Percentiles rank a stretch among this genome's conserved stretches.
Conservation (phyloP, 495 filamentous ascomycete genomes). For the Penicillium manginii region DNA sequence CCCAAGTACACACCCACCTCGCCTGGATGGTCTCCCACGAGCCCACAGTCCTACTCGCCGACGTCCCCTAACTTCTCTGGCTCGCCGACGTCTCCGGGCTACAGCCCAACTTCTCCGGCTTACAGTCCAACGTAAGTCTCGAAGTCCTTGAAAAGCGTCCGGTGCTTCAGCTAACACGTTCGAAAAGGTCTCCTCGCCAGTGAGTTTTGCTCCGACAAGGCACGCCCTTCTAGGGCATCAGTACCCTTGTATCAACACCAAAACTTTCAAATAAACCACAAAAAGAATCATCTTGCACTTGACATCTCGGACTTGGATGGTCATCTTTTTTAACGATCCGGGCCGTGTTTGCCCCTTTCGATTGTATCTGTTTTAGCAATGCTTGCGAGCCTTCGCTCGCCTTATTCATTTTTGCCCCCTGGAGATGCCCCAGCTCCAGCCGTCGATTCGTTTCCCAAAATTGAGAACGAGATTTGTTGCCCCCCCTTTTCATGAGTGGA, state of each 20-base stretch:
- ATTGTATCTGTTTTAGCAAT: conserved; percentile 36
- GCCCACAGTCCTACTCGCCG: conserved; percentile 73
- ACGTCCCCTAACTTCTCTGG: conserved; percentile 72
- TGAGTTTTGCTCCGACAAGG: conserved; percentile 31
- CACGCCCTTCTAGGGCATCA: conserved; percentile 28
- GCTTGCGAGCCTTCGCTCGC: conserved; percentile 23
- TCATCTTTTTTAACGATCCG: conserved; percentile 46
- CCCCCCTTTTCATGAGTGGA: conserved; percentile 28
- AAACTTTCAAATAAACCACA: conserved; percentile 37
- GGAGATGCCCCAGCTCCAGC: conserved; percentile 21
- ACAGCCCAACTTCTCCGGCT: conserved; percentile 58
- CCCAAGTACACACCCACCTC: conserved; percentile 77
- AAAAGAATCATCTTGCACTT: conserved; percentile 46
- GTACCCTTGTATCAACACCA: conserved; percentile 49
- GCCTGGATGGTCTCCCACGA: conserved; percentile 70
- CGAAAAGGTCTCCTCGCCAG: conserved; percentile 54
- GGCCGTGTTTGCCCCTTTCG: conserved; percentile 30
- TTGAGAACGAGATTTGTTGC: conserved; percentile 30
- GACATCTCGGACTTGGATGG: conserved; percentile 47
- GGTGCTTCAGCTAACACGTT: conserved; percentile 23
- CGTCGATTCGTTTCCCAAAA: conserved; percentile 23
- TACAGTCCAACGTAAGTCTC: conserved; percentile 50
- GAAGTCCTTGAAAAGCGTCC: neutral
- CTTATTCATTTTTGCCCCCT: conserved; percentile 20
- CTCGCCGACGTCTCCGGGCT: conserved; percentile 62